phyloP scores from a whole-genome alignment of 2,329 filamentous ascomycete genomes.

The Cryphonectria japonica region DNA sequence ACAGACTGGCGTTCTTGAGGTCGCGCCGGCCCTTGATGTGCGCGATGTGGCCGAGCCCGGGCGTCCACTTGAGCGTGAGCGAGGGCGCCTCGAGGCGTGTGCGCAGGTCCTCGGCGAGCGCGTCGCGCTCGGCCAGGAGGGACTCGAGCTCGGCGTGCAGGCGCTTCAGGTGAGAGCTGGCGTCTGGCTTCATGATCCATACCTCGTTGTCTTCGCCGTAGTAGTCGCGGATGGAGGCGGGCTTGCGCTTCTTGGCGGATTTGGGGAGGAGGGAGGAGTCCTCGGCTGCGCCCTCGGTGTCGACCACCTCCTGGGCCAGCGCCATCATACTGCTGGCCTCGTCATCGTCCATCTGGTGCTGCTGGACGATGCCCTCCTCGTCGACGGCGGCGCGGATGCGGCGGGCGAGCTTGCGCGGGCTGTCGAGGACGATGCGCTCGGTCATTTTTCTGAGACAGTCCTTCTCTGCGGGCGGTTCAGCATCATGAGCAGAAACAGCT shows the following conservation, averaged over 20 bases:
- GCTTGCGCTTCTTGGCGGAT: conserved; percentile 43
- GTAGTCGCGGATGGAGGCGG: conserved; percentile 55
- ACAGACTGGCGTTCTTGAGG: conserved; percentile 60
- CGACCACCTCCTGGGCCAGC: conserved; percentile 73
- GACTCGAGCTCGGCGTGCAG: conserved; percentile 70
- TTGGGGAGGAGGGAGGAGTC: conserved; percentile 60
- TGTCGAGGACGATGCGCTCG: conserved; percentile 66
- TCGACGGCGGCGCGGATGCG: conserved; percentile 82
- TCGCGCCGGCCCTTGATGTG: conserved; percentile 78
- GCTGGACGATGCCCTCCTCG: conserved; percentile 83
- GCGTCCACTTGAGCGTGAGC: conserved; percentile 83
- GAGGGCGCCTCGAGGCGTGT: conserved; percentile 63
- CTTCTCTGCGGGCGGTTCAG: conserved; percentile 11
- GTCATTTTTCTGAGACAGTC: conserved; percentile 51
- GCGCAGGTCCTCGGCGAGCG: conserved; percentile 65
- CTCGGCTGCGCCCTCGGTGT: conserved; percentile 66
- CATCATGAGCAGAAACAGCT: conserved; percentile 22
- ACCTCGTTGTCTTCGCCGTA: conserved; percentile 63
- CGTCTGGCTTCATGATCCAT: conserved; percentile 69
- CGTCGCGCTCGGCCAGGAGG: conserved; percentile 62
- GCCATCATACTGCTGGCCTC: conserved; percentile 72
- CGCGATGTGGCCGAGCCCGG: conserved; percentile 85
- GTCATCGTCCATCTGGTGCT: conserved; percentile 76
- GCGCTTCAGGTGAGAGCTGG: conserved; percentile 65
- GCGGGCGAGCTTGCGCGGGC: conserved; percentile 69